A percentile compares a stretch with the other conserved stretches of the same genome.
Evolutionary conservation across 306 rosid genomes (phyloP).

Genomic region (Vigna hirtella): DNA sequence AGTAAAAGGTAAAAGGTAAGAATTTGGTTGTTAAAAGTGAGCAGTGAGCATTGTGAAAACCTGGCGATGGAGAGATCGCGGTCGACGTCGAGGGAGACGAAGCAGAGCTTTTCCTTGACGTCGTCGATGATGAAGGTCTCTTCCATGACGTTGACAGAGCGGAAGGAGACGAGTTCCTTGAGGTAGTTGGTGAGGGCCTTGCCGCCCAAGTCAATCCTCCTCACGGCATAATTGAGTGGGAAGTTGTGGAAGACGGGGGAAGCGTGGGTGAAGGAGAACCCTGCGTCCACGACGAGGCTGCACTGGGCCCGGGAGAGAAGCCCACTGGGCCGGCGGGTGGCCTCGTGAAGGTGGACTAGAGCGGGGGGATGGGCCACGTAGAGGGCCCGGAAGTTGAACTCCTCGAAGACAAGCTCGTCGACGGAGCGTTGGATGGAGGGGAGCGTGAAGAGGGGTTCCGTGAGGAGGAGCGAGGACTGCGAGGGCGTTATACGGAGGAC

Average conservation of each 20-base stretch:
- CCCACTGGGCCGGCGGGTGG: slow-evolving; percentile 67
- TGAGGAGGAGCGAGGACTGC: slow-evolving; percentile 75
- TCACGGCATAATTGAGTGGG: slow-evolving; percentile 72
- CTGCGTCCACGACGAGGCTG: slow-evolving; percentile 91
- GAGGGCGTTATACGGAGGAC: slow-evolving; percentile 67
- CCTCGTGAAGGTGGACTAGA: slow-evolving; percentile 83
- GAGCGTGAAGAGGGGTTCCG: slow-evolving; percentile 86
- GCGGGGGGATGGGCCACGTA: slow-evolving; percentile 79
- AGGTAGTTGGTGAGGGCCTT: slow-evolving; percentile 89
- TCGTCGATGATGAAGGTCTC: slow-evolving; percentile 88
- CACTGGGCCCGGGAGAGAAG: slow-evolving; percentile 78
- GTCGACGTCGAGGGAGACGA: slow-evolving; percentile 75
- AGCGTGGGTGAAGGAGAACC: slow-evolving; percentile 91
- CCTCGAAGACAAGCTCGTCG: slow-evolving; percentile 92
- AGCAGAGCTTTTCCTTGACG: slow-evolving; percentile 94
- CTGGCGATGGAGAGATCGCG: slow-evolving; percentile 76
- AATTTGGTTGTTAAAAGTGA: not conserved
- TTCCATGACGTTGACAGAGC: slow-evolving; percentile 88
- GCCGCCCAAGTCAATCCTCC: slow-evolving; percentile 88
- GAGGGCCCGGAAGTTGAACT: slow-evolving; percentile 74
- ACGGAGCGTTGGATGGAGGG: slow-evolving; percentile 84
- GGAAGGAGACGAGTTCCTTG: slow-evolving; percentile 86
- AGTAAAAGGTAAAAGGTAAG: not conserved
- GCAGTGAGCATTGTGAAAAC: slow-evolving; percentile 23
- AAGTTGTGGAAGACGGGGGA: slow-evolving; percentile 91